A percentile compares a stretch with the other conserved stretches of the same genome.
Conservation (phyloP, 1,284 basidiomycete species). For the Anthracocystis panici-leucophaei region DNA sequence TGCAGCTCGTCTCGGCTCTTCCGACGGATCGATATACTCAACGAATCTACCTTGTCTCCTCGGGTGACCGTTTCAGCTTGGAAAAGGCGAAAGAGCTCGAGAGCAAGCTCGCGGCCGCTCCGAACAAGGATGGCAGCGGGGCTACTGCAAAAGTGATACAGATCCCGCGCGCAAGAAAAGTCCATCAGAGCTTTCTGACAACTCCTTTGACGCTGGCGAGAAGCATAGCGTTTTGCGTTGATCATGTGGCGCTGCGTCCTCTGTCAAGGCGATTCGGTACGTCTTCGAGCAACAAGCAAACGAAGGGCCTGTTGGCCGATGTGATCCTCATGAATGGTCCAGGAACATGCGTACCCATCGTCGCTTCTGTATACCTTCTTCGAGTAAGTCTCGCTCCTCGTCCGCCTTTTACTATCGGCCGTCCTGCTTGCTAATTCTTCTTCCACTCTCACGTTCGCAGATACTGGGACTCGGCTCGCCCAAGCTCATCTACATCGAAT, state of each 20-base stretch:
- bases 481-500: conserved; percentile 88
- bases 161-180: conserved; percentile 83
- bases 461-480: conserved; percentile 81
- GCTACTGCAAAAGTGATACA: conserved; percentile 22
- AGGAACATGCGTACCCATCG: conserved; percentile 89
- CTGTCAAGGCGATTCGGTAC: neutral
- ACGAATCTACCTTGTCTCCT: conserved; percentile 84
- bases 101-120: conserved; percentile 58
- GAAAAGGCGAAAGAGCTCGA: conserved; percentile 81
- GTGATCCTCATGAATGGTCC: conserved; percentile 92
- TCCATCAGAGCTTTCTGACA: conserved; percentile 60
- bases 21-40: conserved; percentile 82
- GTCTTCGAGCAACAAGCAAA: neutral
- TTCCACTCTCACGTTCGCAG: conserved; percentile 71
- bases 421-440: neutral
- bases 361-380: conserved; percentile 79
- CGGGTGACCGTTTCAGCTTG: conserved; percentile 83
- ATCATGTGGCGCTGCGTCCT: conserved; percentile 49
- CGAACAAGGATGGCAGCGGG: neutral
- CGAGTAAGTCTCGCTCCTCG: conserved; percentile 74
- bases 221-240: conserved; percentile 48
- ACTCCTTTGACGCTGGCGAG: conserved; percentile 49
- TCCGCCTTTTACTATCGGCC: no score
- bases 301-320: conserved; percentile 73
- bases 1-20: conserved; percentile 80